Conservation (phyloP, 345 rosid species). For the Euphorbia pulcherrima region DNA sequence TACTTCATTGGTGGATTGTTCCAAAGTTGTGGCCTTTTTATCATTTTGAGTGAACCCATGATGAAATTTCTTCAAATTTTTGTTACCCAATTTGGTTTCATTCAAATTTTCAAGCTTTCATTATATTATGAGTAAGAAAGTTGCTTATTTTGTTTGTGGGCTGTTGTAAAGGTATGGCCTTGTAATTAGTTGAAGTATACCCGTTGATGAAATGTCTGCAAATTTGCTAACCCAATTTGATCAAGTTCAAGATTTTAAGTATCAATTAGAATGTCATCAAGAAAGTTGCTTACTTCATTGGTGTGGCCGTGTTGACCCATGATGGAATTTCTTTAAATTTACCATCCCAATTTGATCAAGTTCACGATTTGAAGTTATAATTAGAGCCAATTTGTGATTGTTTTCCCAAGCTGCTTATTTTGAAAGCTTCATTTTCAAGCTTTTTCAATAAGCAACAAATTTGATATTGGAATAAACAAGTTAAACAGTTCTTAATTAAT, state of each 20-base stretch:
- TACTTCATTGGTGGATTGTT: neutral
- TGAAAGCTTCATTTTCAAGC: too few relatives aligned
- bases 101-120: neutral
- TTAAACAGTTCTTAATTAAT: too few relatives aligned
- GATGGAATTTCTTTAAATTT: too few relatives aligned
- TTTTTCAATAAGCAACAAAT: too few relatives aligned
- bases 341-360: too few relatives aligned
- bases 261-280: neutral
- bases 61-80: neutral
- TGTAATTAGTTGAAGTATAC: neutral
- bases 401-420: too few relatives aligned
- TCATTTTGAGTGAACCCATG: too few relatives aligned
- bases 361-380: too few relatives aligned
- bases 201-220: neutral
- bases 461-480: too few relatives aligned
- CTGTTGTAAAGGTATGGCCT: neutral
- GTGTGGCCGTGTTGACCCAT: too few relatives aligned
- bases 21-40: too few relatives aligned
- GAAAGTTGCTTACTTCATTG: neutral
- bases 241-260: neutral
- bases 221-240: neutral
- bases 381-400: too few relatives aligned
- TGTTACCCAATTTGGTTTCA: neutral
- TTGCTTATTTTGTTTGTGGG: neutral
- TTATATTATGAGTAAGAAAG: neutral